Percentiles rank a stretch among this genome's conserved stretches.
Evolutionary conservation across 345 rosid species (phyloP).

Genomic region (Euphorbia peplus): DNA sequence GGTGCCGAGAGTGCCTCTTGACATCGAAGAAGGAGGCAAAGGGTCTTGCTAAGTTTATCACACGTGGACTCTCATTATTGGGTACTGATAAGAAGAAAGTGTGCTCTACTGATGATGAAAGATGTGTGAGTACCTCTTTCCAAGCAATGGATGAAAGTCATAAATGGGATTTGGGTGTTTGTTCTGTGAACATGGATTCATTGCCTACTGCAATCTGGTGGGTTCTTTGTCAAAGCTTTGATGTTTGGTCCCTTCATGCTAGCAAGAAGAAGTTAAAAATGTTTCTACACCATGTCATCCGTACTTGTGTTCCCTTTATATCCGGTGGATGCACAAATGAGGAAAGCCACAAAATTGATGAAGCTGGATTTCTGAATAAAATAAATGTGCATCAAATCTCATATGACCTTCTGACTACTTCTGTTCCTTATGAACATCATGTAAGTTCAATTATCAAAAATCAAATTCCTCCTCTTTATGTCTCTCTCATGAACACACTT

Average conservation of each 20-base stretch:
- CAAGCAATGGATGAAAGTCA: conserved; percentile 31
- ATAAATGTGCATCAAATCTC: conserved; percentile 51
- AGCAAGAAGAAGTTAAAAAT: conserved; percentile 53
- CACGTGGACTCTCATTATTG: conserved; percentile 40
- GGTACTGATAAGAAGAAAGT: conserved; percentile 29
- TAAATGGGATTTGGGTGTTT: conserved; percentile 50
- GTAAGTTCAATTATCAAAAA: conserved; percentile 30
- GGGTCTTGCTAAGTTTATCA: conserved; percentile 59
- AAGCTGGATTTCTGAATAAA: conserved; percentile 34
- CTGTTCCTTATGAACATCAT: conserved; percentile 62
- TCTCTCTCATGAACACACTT: not conserved
- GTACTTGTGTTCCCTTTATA: conserved; percentile 41
- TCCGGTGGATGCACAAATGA: conserved; percentile 26
- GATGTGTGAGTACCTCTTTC: conserved; percentile 17
- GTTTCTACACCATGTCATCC: conserved; percentile 56
- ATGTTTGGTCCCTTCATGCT: conserved; percentile 74
- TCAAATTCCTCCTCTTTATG: not conserved
- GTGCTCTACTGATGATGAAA: conserved; percentile 19
- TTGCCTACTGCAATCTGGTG: conserved; percentile 71
- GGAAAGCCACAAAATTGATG: conserved; percentile 26
- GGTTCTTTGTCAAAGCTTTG: conserved; percentile 68
- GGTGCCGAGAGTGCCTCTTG: conserved; percentile 41
- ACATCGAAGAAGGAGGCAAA: conserved; percentile 62
- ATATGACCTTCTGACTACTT: conserved; percentile 54
- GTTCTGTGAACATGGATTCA: conserved; percentile 50